Evolutionary conservation across 768 basidiomycete genomes (phyloP).

Genomic region (Collybiopsis luxurians): DNA sequence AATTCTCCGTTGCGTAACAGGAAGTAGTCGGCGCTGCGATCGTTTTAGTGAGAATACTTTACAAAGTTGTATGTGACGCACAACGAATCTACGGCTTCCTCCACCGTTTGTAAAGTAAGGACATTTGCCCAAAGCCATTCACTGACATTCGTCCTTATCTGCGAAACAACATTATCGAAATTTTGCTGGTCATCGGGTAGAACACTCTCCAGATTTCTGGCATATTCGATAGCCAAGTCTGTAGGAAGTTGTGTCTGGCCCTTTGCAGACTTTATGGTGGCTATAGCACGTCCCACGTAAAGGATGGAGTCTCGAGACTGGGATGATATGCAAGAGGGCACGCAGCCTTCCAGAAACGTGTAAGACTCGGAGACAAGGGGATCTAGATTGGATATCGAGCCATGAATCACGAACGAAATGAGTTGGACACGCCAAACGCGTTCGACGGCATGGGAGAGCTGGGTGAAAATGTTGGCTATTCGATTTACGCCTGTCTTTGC

Average conservation of each 20-base stretch:
- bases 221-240: slow-evolving; percentile 61
- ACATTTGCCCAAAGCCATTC: slow-evolving; percentile 96
- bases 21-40: slow-evolving; percentile 80
- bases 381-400: slow-evolving; percentile 65
- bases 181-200: slow-evolving; percentile 73
- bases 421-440: slow-evolving; percentile 83
- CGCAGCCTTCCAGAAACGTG: slow-evolving; percentile 56
- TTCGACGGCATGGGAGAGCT: slow-evolving; percentile 73
- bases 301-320: slow-evolving; percentile 78
- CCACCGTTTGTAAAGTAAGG: slow-evolving; percentile 77
- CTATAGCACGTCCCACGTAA: slow-evolving; percentile 86
- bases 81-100: slow-evolving; percentile 83
- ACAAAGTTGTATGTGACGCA: too few species aligned
- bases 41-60: slow-evolving; percentile 17
- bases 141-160: slow-evolving; percentile 77
- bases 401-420: slow-evolving; percentile 75
- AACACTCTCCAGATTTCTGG: slow-evolving; percentile 59
- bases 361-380: slow-evolving; percentile 65
- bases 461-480: slow-evolving; percentile 67
- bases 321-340: slow-evolving; percentile 73
- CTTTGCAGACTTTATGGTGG: slow-evolving; percentile 75
- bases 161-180: slow-evolving; percentile 71
- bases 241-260: slow-evolving; percentile 79
- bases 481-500: slow-evolving; percentile 79
- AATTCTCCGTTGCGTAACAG: slow-evolving; percentile 88